A percentile compares a stretch with the other conserved stretches of the same genome.
These are phyloP conservation scores for Cudoniella acicularis DNA, from an alignment of 495 filamentous ascomycete species.

Conservation along the genomic window DNA sequence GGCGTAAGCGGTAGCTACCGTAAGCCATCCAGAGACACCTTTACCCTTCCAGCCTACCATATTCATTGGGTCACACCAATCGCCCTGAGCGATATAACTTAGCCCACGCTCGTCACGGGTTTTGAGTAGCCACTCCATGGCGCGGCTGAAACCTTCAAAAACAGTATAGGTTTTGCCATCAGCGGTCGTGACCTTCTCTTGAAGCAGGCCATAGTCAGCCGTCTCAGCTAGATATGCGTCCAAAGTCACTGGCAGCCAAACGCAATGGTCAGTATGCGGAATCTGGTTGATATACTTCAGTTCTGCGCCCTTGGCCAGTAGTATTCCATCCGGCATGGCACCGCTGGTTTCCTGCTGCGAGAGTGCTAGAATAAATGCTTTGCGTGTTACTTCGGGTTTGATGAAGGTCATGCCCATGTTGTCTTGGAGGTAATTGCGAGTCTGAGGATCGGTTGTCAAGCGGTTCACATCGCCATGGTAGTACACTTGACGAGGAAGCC, in stretches of 20 bases:
- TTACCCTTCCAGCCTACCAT: constrained; percentile 55
- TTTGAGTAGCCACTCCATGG: constrained; percentile 49
- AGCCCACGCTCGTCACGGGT: constrained; percentile 49
- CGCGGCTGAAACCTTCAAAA: constrained; percentile 48
- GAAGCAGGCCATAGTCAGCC: constrained; percentile 46
- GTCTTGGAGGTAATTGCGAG: constrained; percentile 55
- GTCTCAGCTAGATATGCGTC: constrained; percentile 53
- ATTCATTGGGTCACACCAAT: constrained; percentile 59
- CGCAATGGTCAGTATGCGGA: constrained; percentile 55
- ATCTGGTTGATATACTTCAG: constrained; percentile 59
- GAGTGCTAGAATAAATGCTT: constrained; percentile 44
- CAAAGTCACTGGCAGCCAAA: constrained; percentile 51
- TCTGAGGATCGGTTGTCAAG: constrained; percentile 55
- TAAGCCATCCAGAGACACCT: constrained; percentile 55
- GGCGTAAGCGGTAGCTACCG: constrained; percentile 48
- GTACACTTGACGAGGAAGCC: constrained; percentile 53
- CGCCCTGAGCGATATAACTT: constrained; percentile 54
- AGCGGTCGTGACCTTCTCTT: constrained; percentile 36
- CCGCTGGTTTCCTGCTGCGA: constrained; percentile 49
- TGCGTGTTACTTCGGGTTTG: constrained; percentile 44
- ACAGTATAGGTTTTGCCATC: constrained; percentile 45
- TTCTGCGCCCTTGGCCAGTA: constrained; percentile 48
- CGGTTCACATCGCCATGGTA: constrained; percentile 57
- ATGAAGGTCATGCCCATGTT: constrained; percentile 61
- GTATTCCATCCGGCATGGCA: constrained; percentile 55